Percentiles rank a stretch among this genome's conserved stretches.
Conservation (phyloP, 805 yeast species). For the Barnettozyma wickerhamii region DNA sequence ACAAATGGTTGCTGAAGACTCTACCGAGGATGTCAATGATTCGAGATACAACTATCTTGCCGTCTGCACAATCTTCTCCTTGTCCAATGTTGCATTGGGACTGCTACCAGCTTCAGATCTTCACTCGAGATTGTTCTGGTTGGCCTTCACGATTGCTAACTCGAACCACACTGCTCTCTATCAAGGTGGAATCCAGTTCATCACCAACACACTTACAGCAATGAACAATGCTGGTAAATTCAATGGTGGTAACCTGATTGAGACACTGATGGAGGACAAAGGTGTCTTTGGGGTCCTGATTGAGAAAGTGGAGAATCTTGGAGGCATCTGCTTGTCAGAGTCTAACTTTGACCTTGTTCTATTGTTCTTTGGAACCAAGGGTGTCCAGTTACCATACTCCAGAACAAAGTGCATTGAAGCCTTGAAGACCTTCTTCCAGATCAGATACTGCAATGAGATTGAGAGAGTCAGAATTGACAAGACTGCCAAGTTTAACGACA, state of each 20-base stretch:
- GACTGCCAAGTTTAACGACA: conserved; percentile 6
- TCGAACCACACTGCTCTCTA: conserved; percentile 32
- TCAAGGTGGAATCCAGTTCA: conserved; percentile 37
- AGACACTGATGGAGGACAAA: conserved; percentile 26
- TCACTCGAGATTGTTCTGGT: conserved; percentile 34
- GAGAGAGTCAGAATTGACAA: conserved; percentile 14
- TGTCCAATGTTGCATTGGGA: conserved; percentile 37
- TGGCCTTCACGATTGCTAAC: conserved; percentile 29
- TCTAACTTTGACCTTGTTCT: conserved; percentile 50
- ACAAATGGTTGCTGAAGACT: conserved; percentile 28
- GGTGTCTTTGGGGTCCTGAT: conserved; percentile 37
- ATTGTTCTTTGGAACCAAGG: conserved; percentile 46
- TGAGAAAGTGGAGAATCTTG: conserved; percentile 37
- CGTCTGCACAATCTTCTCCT: conserved; percentile 36
- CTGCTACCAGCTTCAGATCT: conserved; percentile 29
- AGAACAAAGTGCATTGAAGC: conserved; percentile 44
- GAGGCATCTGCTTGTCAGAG: conserved; percentile 35
- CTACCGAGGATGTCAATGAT: conserved; percentile 27
- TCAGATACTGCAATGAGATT: conserved; percentile 35
- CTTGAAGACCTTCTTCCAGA: conserved; percentile 38
- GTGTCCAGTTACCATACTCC: conserved; percentile 54
- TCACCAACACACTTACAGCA: conserved; percentile 32
- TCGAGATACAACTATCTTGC: conserved; percentile 19
- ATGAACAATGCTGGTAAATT: conserved; percentile 29
- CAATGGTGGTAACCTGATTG: conserved; percentile 22